Conservation (phyloP, 23 red algal species). For the Gracilaria gracilis region DNA sequence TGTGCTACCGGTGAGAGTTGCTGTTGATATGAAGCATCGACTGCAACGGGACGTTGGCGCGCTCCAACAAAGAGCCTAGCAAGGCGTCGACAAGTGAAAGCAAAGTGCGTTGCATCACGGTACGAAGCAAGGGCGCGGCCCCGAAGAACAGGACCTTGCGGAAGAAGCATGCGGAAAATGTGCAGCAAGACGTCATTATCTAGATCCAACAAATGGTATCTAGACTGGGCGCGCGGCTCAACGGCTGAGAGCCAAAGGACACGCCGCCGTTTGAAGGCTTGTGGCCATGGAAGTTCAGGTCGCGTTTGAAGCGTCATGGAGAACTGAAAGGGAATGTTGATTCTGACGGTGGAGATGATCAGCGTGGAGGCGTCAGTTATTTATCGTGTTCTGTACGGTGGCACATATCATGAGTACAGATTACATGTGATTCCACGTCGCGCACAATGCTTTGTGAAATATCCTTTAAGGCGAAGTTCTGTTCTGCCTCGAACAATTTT, state of each 20-base stretch:
- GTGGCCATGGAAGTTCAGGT: not conserved
- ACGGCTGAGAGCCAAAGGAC: conserved; percentile 15
- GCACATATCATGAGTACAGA: not conserved
- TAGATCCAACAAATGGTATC: conserved; percentile 22
- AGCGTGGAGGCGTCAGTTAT: not conserved
- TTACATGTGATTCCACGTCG: conserved; percentile 18
- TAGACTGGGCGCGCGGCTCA: conserved; percentile 5
- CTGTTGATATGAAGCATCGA: not conserved
- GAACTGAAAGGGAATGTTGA: not conserved
- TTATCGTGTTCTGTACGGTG: conserved; percentile 25
- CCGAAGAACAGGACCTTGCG: not conserved
- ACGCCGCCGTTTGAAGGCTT: conserved; percentile 22
- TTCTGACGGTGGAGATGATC: not conserved
- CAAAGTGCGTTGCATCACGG: conserved; percentile 31
- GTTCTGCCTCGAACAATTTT: not conserved
- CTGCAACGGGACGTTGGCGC: not conserved
- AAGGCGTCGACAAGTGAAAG: conserved; percentile 25
- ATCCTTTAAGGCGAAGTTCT: not conserved
- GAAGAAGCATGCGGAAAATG: conserved; percentile 27
- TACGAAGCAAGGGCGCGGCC: conserved; percentile 27
- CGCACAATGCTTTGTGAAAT: not conserved
- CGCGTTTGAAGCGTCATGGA: not conserved
- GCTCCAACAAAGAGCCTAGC: not conserved
- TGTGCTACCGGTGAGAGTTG: conserved; percentile 21
- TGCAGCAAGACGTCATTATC: conserved; percentile 11